phyloP scores from a whole-genome alignment of 2,329 filamentous ascomycete species.

The Dendryphion nanum region DNA sequence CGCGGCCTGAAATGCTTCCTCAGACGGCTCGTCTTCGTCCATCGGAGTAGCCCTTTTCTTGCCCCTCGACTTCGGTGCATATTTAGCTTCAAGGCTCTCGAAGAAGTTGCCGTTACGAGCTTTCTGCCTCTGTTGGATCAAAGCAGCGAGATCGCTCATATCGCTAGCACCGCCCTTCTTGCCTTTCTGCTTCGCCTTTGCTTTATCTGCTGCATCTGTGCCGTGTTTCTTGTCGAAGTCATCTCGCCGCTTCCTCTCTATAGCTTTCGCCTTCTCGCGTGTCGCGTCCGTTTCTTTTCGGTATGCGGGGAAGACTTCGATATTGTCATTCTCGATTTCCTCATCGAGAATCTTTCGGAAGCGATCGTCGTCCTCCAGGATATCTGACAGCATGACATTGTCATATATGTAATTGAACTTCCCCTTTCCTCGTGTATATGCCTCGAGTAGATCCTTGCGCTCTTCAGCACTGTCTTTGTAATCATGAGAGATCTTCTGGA shows the following conservation, averaged over 20 bases:
- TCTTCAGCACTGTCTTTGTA: constrained; percentile 91
- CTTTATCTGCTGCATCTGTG: constrained; percentile 59
- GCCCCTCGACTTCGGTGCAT: constrained; percentile 37
- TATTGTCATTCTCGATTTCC: constrained; percentile 70
- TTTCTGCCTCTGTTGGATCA: constrained; percentile 38
- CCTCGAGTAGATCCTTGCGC: constrained; percentile 69
- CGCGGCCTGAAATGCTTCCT: constrained; percentile 57
- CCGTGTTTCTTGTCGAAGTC: constrained; percentile 49
- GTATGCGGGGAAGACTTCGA: constrained; percentile 67
- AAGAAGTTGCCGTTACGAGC: constrained; percentile 35
- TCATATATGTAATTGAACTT: constrained; percentile 77
- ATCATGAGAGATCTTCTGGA: constrained; percentile 70
- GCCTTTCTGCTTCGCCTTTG: constrained; percentile 52
- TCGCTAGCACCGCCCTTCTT: constrained; percentile 31
- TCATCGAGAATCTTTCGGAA: constrained; percentile 79
- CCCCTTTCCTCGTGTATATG: constrained; percentile 72
- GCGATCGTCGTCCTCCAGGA: constrained; percentile 78
- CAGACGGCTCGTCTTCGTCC: constrained; percentile 59
- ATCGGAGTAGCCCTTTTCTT: constrained; percentile 46
- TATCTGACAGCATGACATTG: constrained; percentile 80
- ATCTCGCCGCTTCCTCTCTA: constrained; percentile 36
- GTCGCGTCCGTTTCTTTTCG: constrained; percentile 57
- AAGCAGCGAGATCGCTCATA: constrained; percentile 35
- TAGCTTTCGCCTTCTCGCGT: constrained; percentile 29
- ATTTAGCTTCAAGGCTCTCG: constrained; percentile 34